phyloP scores from a whole-genome alignment of 768 basidiomycete genomes.

The Mycena leptocephala region DNA sequence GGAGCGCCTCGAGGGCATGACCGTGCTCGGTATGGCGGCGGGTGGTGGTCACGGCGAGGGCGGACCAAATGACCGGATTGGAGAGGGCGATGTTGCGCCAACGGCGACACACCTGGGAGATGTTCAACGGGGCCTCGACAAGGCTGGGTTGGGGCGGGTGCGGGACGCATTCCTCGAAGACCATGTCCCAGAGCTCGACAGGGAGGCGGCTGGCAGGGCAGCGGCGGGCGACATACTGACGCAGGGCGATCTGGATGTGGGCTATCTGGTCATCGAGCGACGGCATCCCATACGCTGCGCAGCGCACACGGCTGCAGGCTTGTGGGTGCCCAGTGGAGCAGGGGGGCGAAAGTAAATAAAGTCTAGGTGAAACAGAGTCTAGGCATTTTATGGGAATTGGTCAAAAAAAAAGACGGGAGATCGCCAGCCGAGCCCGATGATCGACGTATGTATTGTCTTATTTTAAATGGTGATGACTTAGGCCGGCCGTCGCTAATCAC shows the following conservation, averaged over 20 bases:
- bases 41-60: slow-evolving; percentile 12
- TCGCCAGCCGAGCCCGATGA: no score
- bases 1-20: slow-evolving; percentile 14
- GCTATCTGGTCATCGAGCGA: slow-evolving; percentile 9
- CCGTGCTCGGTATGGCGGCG: slow-evolving; percentile 5
- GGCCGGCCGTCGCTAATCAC: no score
- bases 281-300: slow-evolving; percentile 9
- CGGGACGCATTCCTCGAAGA: slow-evolving; percentile 17
- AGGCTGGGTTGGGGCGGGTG: background rate
- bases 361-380: no score
- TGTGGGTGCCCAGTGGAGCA: background rate
- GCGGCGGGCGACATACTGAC: slow-evolving; percentile 14
- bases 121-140: slow-evolving; percentile 22
- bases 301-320: no score
- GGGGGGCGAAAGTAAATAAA: background rate
- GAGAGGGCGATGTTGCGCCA: slow-evolving; percentile 29
- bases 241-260: slow-evolving; percentile 4
- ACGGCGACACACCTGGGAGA: slow-evolving; percentile 32
- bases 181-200: slow-evolving; percentile 32
- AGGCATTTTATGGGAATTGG: no score
- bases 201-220: slow-evolving; percentile 25
- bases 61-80: slow-evolving; percentile 22
- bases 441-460: no score
- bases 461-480: no score
- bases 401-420: no score